Conservation (phyloP, 352 stramenopile species). For the Globisporangium paroecandrum region DNA sequence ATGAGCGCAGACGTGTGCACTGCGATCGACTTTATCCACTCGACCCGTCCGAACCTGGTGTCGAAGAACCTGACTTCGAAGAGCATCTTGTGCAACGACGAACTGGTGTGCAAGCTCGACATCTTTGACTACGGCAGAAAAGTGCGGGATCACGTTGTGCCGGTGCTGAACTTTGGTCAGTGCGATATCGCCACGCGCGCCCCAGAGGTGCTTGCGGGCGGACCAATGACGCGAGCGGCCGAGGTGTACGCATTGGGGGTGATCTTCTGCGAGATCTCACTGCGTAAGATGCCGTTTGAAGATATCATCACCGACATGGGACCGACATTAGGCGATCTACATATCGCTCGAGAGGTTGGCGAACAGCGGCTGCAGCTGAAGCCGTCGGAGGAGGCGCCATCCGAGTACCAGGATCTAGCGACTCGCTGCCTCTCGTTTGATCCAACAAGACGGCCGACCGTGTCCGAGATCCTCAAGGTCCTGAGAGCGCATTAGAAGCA, state of each 20-base stretch:
- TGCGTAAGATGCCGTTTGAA: constrained; percentile 39
- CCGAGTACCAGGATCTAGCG: constrained; percentile 38
- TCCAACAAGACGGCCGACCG: constrained; percentile 39
- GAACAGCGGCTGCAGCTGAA: constrained; percentile 38
- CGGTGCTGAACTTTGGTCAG: constrained; percentile 45
- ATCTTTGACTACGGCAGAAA: constrained; percentile 64
- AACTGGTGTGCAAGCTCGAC: constrained; percentile 74
- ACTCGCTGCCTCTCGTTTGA: constrained; percentile 47
- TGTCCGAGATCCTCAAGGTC: constrained; percentile 36
- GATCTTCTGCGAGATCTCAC: constrained; percentile 72
- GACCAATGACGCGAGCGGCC: constrained; percentile 37
- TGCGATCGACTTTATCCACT: constrained; percentile 53
- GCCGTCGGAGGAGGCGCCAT: constrained; percentile 39
- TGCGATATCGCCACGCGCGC: constrained; percentile 54
- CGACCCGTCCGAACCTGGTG: constrained; percentile 27
- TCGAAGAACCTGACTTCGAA: constrained; percentile 53
- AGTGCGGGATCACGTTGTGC: constrained; percentile 38
- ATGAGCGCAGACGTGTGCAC: constrained; percentile 54
- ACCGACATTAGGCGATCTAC: constrained; percentile 55
- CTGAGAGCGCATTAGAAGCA: constrained; percentile 7
- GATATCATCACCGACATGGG: constrained; percentile 44
- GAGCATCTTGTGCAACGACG: constrained; percentile 50
- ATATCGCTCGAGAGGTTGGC: constrained; percentile 50
- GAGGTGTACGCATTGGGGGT: constrained; percentile 73
- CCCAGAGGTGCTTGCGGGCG: constrained; percentile 55